phyloP scores from a whole-genome alignment of 495 filamentous ascomycete genomes.

The Penicillium egyptiacum region DNA sequence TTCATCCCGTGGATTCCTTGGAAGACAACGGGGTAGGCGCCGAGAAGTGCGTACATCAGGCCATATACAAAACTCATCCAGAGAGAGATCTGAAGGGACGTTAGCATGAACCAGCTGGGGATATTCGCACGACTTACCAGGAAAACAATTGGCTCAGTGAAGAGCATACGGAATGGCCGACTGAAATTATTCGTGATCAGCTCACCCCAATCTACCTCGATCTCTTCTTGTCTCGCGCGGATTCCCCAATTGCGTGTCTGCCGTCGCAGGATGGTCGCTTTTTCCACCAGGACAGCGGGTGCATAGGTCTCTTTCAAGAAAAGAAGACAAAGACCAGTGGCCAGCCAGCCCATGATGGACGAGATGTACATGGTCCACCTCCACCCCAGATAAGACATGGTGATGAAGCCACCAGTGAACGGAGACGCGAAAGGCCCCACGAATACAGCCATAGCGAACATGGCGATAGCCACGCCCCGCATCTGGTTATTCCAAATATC shows the following conservation, averaged over 20 bases:
- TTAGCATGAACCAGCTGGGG: slow-evolving; percentile 7
- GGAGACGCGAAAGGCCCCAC: slow-evolving; percentile 50
- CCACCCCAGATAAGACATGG: slow-evolving; percentile 46
- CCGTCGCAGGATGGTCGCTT: slow-evolving; percentile 41
- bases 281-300: slow-evolving; percentile 38
- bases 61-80: slow-evolving; percentile 51
- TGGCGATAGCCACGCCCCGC: slow-evolving; percentile 49
- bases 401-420: slow-evolving; percentile 48
- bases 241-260: slow-evolving; percentile 51
- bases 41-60: slow-evolving; percentile 43
- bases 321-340: slow-evolving; percentile 28
- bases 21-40: slow-evolving; percentile 45
- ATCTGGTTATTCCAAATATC: slow-evolving; percentile 51
- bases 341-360: slow-evolving; percentile 41
- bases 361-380: slow-evolving; percentile 51
- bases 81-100: slow-evolving; percentile 39
- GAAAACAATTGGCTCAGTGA: slow-evolving; percentile 44
- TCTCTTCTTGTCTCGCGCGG: slow-evolving; percentile 49
- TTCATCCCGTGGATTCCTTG: slow-evolving; percentile 39
- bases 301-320: slow-evolving; percentile 44
- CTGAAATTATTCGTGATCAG: slow-evolving; percentile 44
- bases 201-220: slow-evolving; percentile 44
- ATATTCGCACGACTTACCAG: slow-evolving; percentile 10
- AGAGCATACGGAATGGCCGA: slow-evolving; percentile 47
- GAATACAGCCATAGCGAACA: slow-evolving; percentile 54